A percentile compares a stretch with the other conserved stretches of the same genome.
Conservation (phyloP, 2,329 filamentous ascomycete genomes). For the Stylonectria norvegica region DNA sequence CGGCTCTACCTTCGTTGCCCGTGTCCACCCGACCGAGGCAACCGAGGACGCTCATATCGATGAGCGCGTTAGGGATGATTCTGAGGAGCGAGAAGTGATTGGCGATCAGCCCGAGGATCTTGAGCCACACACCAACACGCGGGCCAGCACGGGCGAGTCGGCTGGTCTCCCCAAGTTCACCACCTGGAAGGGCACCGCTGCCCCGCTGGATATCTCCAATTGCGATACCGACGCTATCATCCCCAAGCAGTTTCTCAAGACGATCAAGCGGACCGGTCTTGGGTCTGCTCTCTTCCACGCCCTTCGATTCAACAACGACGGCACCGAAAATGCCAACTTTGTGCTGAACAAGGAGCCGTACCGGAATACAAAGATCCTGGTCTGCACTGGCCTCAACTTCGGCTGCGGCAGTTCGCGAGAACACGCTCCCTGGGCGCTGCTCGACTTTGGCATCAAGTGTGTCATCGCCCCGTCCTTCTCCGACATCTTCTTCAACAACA, state of each 20-base stretch:
- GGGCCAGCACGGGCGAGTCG: slow-evolving; percentile 39
- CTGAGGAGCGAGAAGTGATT: slow-evolving; percentile 51
- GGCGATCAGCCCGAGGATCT: slow-evolving; percentile 61
- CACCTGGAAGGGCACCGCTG: slow-evolving; percentile 79
- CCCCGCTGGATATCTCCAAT: slow-evolving; percentile 82
- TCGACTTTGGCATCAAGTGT: slow-evolving; percentile 94
- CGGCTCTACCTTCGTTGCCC: slow-evolving; percentile 59
- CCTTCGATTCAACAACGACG: slow-evolving; percentile 72
- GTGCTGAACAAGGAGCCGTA: slow-evolving; percentile 89
- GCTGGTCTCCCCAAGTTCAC: slow-evolving; percentile 80
- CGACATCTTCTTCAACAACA: slow-evolving; percentile 97
- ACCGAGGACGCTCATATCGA: slow-evolving; percentile 48
- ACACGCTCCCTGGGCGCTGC: slow-evolving; percentile 93
- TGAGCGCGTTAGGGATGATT: slow-evolving; percentile 50
- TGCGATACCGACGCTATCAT: slow-evolving; percentile 99
- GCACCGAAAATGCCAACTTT: slow-evolving; percentile 74
- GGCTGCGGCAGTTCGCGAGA: slow-evolving; percentile 91
- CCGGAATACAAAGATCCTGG: slow-evolving; percentile 79
- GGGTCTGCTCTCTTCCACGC: slow-evolving; percentile 83
- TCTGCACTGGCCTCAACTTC: slow-evolving; percentile 90
- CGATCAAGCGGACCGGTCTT: slow-evolving; percentile 95
- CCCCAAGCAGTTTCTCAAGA: slow-evolving; percentile 98
- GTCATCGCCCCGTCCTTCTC: slow-evolving; percentile 79
- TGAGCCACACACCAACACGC: slow-evolving; percentile 61
- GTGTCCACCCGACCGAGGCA: slow-evolving; percentile 37